Conservation (phyloP, 2,329 filamentous ascomycete species). For the Chaetomium globosum region DNA sequence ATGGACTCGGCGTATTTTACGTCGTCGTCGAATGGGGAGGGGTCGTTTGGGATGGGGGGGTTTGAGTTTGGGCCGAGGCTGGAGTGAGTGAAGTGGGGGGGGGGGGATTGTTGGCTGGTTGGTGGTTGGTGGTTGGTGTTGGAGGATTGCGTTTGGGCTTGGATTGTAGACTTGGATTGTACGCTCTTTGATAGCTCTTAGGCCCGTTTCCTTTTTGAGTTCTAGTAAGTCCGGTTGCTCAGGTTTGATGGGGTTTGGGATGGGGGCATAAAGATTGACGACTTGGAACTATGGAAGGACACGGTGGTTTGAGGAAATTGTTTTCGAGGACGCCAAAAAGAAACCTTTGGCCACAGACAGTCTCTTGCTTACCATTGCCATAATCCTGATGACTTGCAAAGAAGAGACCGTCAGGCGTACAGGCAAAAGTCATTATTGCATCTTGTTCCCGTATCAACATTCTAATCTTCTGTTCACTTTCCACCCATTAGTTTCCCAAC, state of each 20-base stretch:
- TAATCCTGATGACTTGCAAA: not conserved
- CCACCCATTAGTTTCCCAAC: not conserved
- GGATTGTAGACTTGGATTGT: too few relatives aligned
- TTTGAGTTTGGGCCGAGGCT: not conserved
- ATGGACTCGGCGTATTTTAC: not conserved
- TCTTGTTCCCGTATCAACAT: too few relatives aligned
- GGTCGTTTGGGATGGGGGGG: not conserved
- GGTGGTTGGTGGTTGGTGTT: too few relatives aligned
- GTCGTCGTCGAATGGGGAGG: not conserved
- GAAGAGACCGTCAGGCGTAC: too few relatives aligned
- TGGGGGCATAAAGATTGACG: not conserved
- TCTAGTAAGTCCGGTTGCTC: not conserved
- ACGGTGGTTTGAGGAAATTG: not conserved
- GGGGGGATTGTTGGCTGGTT: not conserved
- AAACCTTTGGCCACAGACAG: not conserved
- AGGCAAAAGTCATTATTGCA: too few relatives aligned
- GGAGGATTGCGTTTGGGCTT: too few relatives aligned
- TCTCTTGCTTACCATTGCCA: not conserved
- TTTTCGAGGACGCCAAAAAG: not conserved
- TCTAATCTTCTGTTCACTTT: not conserved
- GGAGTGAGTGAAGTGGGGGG: not conserved
- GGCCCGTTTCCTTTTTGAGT: not conserved
- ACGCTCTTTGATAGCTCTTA: not conserved
- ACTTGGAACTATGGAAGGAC: not conserved
- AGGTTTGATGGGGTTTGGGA: not conserved